These are phyloP conservation scores for Paecilomyces sp. DNA, from an alignment of 2,329 filamentous ascomycete species.

Conservation along the genomic window DNA sequence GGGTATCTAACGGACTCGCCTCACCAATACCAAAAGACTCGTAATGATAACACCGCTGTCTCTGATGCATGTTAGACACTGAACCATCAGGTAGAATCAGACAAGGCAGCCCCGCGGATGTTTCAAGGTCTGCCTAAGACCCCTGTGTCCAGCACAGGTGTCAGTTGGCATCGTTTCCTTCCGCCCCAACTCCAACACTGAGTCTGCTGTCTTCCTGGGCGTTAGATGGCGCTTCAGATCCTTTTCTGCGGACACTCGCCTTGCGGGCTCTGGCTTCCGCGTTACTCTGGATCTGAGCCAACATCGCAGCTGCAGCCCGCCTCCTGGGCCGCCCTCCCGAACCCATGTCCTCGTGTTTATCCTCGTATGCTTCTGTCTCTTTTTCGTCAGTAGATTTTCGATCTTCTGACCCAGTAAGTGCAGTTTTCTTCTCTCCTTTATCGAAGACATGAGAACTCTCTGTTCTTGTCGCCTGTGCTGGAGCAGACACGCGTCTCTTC, in stretches of 20 bases:
- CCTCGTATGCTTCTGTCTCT: slow-evolving; percentile 1
- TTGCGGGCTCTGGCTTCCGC: slow-evolving; percentile 12
- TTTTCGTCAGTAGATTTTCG: slow-evolving; percentile 1
- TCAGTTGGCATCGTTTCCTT: not conserved
- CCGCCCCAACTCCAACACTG: not conserved
- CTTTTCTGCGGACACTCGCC: slow-evolving; percentile 10
- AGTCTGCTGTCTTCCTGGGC: not conserved
- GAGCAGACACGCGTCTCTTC: not conserved
- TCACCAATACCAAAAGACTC: not conserved
- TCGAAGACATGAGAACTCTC: not conserved
- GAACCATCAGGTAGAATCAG: not conserved
- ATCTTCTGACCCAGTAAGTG: not conserved
- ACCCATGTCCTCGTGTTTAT: not conserved
- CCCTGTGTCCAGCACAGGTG: not conserved
- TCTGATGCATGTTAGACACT: not conserved
- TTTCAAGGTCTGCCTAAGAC: not conserved
- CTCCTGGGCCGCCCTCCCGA: slow-evolving; percentile 15
- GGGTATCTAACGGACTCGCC: not conserved
- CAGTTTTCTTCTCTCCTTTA: not conserved
- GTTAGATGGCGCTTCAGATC: not conserved
- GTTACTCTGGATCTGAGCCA: slow-evolving; percentile 12
- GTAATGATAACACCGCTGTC: not conserved
- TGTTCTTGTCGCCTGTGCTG: not conserved
- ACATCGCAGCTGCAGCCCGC: slow-evolving; percentile 13
- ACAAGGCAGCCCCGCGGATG: not conserved